phyloP scores from a whole-genome alignment of 2,329 filamentous ascomycete species.

The Graphilbum fragrans region DNA sequence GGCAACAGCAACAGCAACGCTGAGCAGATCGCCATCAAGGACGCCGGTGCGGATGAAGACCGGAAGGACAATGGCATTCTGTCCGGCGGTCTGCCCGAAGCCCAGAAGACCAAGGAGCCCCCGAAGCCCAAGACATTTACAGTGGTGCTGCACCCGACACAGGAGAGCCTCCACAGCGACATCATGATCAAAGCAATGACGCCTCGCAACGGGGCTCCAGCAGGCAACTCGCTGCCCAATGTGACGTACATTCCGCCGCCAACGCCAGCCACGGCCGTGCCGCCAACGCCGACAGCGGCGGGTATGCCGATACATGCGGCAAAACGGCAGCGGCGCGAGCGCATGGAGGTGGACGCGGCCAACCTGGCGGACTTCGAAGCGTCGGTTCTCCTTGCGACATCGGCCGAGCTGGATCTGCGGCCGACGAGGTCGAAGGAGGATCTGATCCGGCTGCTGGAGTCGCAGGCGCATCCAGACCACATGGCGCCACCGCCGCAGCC shows the following conservation, averaged over 20 bases:
- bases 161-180: slow-evolving; percentile 62
- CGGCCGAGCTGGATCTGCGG: slow-evolving; percentile 64
- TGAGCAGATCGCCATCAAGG: slow-evolving; percentile 21
- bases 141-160: slow-evolving; percentile 74
- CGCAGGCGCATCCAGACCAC: slow-evolving; percentile 66
- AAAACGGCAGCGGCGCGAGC: slow-evolving; percentile 58
- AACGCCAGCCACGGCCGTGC: slow-evolving; percentile 49
- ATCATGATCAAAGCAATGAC: slow-evolving; percentile 63
- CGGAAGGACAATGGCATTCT: slow-evolving; percentile 47
- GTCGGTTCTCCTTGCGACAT: slow-evolving; percentile 60
- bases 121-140: slow-evolving; percentile 59
- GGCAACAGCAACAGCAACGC: slow-evolving; percentile 23
- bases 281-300: slow-evolving; percentile 49
- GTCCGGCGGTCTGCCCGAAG: slow-evolving; percentile 35
- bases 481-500: slow-evolving; percentile 65
- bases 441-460: slow-evolving; percentile 58
- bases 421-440: slow-evolving; percentile 59
- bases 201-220: slow-evolving; percentile 28
- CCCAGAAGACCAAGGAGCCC: slow-evolving; percentile 28
- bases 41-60: slow-evolving; percentile 26
- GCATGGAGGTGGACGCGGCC: slow-evolving; percentile 62
- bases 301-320: slow-evolving; percentile 24
- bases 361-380: slow-evolving; percentile 68
- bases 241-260: slow-evolving; percentile 42
- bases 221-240: too few relatives aligned